A percentile compares a stretch with the other conserved stretches of the same genome.
Conservation (phyloP, 1,284 basidiomycete species). For the Ganoderma sinense region DNA sequence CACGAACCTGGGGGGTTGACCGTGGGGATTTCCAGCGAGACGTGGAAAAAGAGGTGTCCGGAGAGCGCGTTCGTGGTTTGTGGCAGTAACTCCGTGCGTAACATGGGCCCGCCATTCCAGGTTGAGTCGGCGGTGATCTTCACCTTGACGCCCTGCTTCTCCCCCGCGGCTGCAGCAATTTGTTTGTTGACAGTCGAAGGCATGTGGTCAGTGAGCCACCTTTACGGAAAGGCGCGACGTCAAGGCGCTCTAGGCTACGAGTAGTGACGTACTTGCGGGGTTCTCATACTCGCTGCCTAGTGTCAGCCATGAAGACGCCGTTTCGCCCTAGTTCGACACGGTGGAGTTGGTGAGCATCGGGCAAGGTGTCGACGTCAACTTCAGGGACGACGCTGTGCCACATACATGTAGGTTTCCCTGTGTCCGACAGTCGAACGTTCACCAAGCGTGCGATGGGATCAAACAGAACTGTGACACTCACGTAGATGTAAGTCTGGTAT, state of each 20-base stretch:
- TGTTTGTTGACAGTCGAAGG: not conserved
- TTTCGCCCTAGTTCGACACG: slow-evolving; percentile 33
- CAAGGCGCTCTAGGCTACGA: not conserved
- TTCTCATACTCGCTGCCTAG: slow-evolving; percentile 37
- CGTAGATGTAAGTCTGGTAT: slow-evolving; percentile 40
- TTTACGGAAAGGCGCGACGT: too few relatives aligned
- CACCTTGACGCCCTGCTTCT: slow-evolving; percentile 37
- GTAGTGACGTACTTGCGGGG: slow-evolving; percentile 32
- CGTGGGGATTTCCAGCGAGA: slow-evolving; percentile 37
- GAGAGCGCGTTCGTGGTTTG: slow-evolving; percentile 35
- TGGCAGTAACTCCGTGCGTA: slow-evolving; percentile 37
- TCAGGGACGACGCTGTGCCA: not conserved
- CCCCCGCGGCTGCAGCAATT: slow-evolving; percentile 24
- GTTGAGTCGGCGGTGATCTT: slow-evolving; percentile 35
- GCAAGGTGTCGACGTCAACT: not conserved
- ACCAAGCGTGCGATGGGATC: slow-evolving; percentile 4
- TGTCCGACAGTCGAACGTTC: not conserved
- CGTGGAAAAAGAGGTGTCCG: slow-evolving; percentile 36
- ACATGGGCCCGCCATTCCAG: slow-evolving; percentile 39
- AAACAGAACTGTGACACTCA: slow-evolving; percentile 14
- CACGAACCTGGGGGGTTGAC: slow-evolving; percentile 36
- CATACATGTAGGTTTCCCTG: slow-evolving; percentile 36
- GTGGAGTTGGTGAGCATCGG: not conserved
- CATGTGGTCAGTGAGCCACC: not conserved
- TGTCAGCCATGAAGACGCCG: slow-evolving; percentile 36